Evolutionary conservation across 495 filamentous ascomycete species (phyloP).

Genomic region (Talaromyces thailandensis): DNA sequence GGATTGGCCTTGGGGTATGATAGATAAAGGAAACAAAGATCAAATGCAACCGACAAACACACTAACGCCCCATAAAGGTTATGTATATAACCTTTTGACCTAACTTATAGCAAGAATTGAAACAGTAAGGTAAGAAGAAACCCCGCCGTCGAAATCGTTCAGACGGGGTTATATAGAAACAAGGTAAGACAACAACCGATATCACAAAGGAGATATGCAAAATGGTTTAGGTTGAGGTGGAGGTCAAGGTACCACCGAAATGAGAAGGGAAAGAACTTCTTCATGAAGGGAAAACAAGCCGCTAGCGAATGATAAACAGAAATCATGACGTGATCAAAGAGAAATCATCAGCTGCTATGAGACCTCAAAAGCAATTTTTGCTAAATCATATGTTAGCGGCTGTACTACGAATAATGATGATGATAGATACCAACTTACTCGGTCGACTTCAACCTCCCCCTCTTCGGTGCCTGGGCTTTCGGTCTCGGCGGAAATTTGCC

Average conservation of each 20-base stretch:
- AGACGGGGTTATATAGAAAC: neutral
- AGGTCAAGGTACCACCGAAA: neutral
- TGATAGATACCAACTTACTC: constrained; percentile 46
- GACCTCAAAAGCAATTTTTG: constrained; percentile 9
- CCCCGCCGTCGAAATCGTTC: neutral
- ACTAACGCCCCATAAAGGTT: neutral
- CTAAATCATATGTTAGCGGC: neutral
- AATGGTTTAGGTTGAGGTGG: neutral
- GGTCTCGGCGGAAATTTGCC: constrained; percentile 38
- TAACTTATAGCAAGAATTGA: neutral
- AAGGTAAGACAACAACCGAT: neutral
- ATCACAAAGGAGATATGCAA: neutral
- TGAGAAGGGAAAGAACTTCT: neutral
- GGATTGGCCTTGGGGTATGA: neutral
- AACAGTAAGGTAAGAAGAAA: neutral
- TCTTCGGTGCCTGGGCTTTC: constrained; percentile 55
- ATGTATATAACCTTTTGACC: neutral
- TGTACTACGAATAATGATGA: neutral
- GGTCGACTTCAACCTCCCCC: constrained; percentile 61
- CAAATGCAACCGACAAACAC: neutral
- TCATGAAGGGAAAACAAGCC: neutral
- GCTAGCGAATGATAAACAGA: neutral
- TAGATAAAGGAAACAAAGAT: neutral
- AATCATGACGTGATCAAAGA: neutral
- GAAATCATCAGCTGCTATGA: constrained; percentile 4